Conservation (phyloP, 768 basidiomycete genomes). For the Panaeolus cyanescens region DNA sequence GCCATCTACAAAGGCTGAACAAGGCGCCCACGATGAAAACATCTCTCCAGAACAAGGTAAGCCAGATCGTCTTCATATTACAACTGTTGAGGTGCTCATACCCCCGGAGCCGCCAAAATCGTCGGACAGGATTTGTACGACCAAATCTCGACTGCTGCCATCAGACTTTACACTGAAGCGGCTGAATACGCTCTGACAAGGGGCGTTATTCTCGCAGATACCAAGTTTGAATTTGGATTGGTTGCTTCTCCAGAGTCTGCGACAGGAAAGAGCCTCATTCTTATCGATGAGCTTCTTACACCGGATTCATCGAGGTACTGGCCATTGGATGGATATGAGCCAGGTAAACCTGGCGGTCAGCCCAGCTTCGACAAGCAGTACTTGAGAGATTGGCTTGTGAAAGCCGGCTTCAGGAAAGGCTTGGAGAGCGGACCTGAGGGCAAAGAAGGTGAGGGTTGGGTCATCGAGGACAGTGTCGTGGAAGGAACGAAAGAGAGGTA, state of each 20-base stretch:
- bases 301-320: constrained; percentile 98
- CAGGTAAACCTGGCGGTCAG: constrained; percentile 64
- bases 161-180: constrained; percentile 74
- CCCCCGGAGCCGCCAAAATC: constrained; percentile 55
- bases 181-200: constrained; percentile 69
- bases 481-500: constrained; percentile 79
- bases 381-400: constrained; percentile 85
- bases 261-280: constrained; percentile 57
- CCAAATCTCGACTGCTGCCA: constrained; percentile 57
- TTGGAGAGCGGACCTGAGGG: constrained; percentile 75
- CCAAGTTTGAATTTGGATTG: constrained; percentile 98
- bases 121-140: constrained; percentile 68
- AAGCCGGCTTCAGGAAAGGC: constrained; percentile 73
- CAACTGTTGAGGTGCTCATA: neutral
- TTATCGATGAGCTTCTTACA: constrained; percentile 96
- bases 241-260: constrained; percentile 36
- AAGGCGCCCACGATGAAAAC: constrained; percentile 95
- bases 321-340: constrained; percentile 73
- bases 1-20: constrained; percentile 95
- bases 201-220: constrained; percentile 95
- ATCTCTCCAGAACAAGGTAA: constrained; percentile 81
- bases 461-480: constrained; percentile 75
- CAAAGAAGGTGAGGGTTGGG: constrained; percentile 72
- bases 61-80: constrained; percentile 14
- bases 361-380: constrained; percentile 98